Conservation (phyloP, 179 eudicot species). For the Monotropa hypopitys region DNA sequence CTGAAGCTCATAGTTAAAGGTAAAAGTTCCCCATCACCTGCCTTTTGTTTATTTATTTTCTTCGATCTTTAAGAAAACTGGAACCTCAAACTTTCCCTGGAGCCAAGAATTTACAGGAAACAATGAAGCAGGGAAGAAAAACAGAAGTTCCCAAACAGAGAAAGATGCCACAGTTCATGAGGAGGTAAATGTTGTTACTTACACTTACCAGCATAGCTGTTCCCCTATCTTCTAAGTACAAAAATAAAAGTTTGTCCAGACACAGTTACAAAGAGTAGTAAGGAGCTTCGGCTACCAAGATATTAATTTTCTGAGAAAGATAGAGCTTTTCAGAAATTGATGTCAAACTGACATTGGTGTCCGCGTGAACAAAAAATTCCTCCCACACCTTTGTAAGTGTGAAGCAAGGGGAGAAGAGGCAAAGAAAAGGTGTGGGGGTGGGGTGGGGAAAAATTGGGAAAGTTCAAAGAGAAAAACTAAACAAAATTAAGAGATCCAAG, state of each 20-base stretch:
- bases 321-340: neutral
- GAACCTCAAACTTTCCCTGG: neutral
- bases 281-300: neutral
- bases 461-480: too few relatives aligned
- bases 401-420: neutral
- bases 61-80: neutral
- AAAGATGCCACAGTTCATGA: neutral
- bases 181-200: neutral
- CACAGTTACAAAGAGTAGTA: neutral
- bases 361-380: neutral
- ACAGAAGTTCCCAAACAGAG: neutral
- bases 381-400: neutral
- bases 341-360: neutral
- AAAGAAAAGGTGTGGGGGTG: too few relatives aligned
- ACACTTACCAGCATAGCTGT: neutral
- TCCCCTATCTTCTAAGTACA: neutral
- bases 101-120: neutral
- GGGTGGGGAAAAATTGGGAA: too few relatives aligned
- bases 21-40: neutral
- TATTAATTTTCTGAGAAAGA: neutral
- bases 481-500: too few relatives aligned
- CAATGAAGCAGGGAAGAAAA: neutral
- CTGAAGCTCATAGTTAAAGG: neutral
- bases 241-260: neutral
- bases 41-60: neutral